A percentile compares a stretch with the other conserved stretches of the same genome.
phyloP scores from a whole-genome alignment of 83 land plant species.

The Isoetes engelmannii region DNA sequence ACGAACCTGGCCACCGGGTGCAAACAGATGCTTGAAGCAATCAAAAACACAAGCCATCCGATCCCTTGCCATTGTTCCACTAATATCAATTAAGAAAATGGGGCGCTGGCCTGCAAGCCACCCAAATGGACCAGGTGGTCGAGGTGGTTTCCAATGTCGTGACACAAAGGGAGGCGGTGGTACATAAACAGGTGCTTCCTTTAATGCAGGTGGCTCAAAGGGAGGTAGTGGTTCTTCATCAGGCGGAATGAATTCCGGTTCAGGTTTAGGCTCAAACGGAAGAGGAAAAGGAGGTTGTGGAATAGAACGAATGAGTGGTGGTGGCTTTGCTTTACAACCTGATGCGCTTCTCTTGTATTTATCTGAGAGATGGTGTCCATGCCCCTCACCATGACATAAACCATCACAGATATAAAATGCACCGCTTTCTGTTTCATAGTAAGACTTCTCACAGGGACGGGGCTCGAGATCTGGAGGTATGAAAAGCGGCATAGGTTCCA shows the following conservation, averaged over 20 bases:
- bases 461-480: constrained; percentile 14
- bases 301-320: constrained; percentile 10
- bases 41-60: constrained; percentile 17
- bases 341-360: background rate
- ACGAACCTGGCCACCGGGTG: constrained; percentile 29
- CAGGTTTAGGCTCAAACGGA: constrained; percentile 7
- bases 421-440: constrained; percentile 20
- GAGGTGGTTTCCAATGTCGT: constrained; percentile 21
- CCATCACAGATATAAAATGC: constrained; percentile 20
- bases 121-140: constrained; percentile 24
- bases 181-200: constrained; percentile 15
- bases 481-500: constrained; percentile 22
- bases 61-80: constrained; percentile 30
- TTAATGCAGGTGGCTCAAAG: constrained; percentile 17
- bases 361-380: constrained; percentile 6
- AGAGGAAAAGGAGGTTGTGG: constrained; percentile 1
- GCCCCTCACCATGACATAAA: constrained; percentile 9
- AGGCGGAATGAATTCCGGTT: constrained; percentile 25
- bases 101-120: constrained; percentile 23
- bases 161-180: constrained; percentile 5
- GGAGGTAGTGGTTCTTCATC: constrained; percentile 11
- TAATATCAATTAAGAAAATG: constrained; percentile 22
- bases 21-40: constrained; percentile 8
- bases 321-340: constrained; percentile 23
- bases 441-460: constrained; percentile 27